A percentile compares a stretch with the other conserved stretches of the same genome.
Evolutionary conservation across 2,329 filamentous ascomycete genomes (phyloP).

Genomic region (Botrytis hyacinthi): DNA sequence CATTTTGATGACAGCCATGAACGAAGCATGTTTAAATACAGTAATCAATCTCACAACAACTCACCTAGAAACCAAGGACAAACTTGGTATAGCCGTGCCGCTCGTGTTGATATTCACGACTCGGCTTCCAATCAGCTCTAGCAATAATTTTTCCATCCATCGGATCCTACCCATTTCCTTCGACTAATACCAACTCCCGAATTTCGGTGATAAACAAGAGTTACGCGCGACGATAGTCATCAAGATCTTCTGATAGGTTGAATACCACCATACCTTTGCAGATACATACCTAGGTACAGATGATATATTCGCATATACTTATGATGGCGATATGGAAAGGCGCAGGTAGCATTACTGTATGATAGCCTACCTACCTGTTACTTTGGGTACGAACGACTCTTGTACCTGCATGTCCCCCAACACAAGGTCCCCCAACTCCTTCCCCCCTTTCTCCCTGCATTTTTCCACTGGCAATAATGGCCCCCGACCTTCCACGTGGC

Average conservation of each 20-base stretch:
- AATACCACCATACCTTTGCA: neutral
- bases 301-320: neutral
- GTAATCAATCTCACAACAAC: neutral
- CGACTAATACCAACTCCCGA: constrained; percentile 5
- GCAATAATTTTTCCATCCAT: neutral
- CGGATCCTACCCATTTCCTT: neutral
- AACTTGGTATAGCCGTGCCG: constrained; percentile 1
- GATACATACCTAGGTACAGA: neutral
- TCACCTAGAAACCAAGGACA: neutral
- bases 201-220: neutral
- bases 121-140: neutral
- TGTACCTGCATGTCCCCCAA: constrained; percentile 14
- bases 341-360: constrained; percentile 14
- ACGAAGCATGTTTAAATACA: neutral
- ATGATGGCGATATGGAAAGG: constrained; percentile 1
- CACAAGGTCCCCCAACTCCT: neutral
- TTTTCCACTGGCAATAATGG: constrained; percentile 1
- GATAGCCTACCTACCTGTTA: neutral
- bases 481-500: constrained; percentile 19
- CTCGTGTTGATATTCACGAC: neutral
- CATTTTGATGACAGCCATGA: neutral
- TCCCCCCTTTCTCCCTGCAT: constrained; percentile 10
- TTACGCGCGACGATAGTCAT: neutral
- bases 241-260: neutral
- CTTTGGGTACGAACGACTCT: neutral